Evolutionary conservation across 2,329 filamentous ascomycete species (phyloP), one percentile per base, ranked within the genome.

Genomic region (Diaporthe longicolla): DNA sequence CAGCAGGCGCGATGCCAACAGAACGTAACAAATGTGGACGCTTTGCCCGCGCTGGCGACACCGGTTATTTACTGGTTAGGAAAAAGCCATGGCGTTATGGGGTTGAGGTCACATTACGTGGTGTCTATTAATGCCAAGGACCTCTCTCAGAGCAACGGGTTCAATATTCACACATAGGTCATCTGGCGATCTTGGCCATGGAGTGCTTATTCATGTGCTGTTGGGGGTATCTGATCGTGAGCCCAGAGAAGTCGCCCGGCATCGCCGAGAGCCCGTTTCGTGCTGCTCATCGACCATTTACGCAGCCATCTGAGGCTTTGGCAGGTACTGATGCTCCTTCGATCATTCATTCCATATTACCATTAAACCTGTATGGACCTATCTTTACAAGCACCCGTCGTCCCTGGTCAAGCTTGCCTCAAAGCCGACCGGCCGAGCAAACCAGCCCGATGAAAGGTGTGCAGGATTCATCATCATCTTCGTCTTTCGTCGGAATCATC

Each of bases 71-170:
- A 37, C 35, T 55, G 61, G 63, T 57, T 45, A 57, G 61, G 57
- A 70, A 74, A 74, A 73, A 70, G 70, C 63, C 61, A 50, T 26
- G 70, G 73, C 70, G 73, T 74, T 70, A 63, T 37, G 63, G 70
- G 55, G 63, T 69, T 17, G 48, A 29, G 52, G 48, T 40, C 55
- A 55, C 15, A 37, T 35, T 26, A 26, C 29, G 19, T 37, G 24
- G 29, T 37, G 63, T 54, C 32, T 40, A 68, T 40, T 54, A 54
- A 48, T 40, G 52, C 63, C 37, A 40, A 54, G 32, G 32, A 68
- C 32, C 63, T 54, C 45, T 50, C 21, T 50, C 21, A 52, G 40
- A 32, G 63, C 40, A n/a, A 68, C 8, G 8, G 15, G 26, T 21
- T 15, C 40, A 52, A 26, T n/a, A n/a, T n/a, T n/a, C 48, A 40